Conservation (phyloP, 176 grass and related monocot genomes). For the Musa troglodytarum region DNA sequence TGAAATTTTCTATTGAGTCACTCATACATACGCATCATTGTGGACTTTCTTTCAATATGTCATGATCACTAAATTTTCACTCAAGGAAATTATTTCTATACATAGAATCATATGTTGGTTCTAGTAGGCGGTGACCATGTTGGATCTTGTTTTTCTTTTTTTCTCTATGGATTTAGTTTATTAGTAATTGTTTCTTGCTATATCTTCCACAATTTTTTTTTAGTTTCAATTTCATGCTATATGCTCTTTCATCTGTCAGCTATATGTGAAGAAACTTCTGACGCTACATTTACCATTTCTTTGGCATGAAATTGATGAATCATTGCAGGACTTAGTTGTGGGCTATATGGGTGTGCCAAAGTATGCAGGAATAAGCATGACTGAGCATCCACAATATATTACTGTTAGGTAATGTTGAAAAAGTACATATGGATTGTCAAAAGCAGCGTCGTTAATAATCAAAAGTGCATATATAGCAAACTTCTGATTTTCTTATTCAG, state of each 20-base stretch:
- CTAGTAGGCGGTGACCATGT: too few species aligned
- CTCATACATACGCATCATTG: too few species aligned
- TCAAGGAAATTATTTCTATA: too few species aligned
- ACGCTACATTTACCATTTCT: not conserved
- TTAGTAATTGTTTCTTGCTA: too few species aligned
- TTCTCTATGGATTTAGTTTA: too few species aligned
- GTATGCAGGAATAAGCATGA: conserved; percentile 78
- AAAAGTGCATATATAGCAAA: not conserved
- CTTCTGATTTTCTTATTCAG: not conserved
- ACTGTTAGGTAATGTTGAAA: conserved; percentile 57
- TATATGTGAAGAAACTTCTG: not conserved
- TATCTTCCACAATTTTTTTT: too few species aligned
- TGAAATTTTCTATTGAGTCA: too few species aligned
- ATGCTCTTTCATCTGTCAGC: not conserved
- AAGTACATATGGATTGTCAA: not conserved
- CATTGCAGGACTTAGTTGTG: conserved; percentile 88
- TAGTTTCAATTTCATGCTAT: too few species aligned
- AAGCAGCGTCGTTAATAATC: not conserved
- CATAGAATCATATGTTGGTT: too few species aligned
- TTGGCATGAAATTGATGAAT: not conserved
- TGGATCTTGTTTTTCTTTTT: too few species aligned
- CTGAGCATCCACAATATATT: conserved; percentile 89
- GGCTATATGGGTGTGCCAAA: conserved; percentile 97
- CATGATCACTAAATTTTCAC: too few species aligned
- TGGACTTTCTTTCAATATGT: too few species aligned